Evolutionary conservation across 257 asterid genomes (phyloP), one percentile per base, ranked within the genome.

Genomic region (Pogostemon cablin): DNA sequence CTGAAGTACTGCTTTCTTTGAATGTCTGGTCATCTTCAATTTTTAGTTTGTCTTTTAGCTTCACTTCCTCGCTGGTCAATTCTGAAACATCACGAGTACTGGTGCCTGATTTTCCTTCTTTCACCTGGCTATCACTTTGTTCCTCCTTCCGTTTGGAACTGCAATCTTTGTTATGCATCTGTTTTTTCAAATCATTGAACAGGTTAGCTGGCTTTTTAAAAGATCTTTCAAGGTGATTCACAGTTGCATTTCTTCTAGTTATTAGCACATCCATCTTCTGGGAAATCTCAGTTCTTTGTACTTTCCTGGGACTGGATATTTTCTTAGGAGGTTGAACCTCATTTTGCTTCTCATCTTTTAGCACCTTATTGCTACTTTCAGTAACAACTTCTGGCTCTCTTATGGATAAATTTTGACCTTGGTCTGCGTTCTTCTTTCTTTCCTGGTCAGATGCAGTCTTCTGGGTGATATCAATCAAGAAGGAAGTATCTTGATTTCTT

Each of bases 111-210:
- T 78, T 72, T 59, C 61, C 75, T 66, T 63, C 78, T 39, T 75
- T 69, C 69, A 61, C 78, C 49, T 25, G 71, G 68, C 66, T 49
- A 59, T 56, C 75, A 39, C 70, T 75, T 57, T 57, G 74, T 71
- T 79, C 81, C 58, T 80, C 79, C 60, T 7, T 75, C 74, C 39
- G 75, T 17, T 47, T 62, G 10, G 73, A 47, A 75, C 59, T 69
- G 68, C 62, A 53, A 32, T 61, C 79, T 48, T 74, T 85, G 53
- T 58, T 72, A 9, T 77, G 80, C 71, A 76, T 80, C 76, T 62
- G 78, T 72, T 77, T 89, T 67, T 82, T 75, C 80, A 69, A 75
- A 39, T 79, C 87, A 48, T 73, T 83, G 67, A 75, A 55, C 59
- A 80, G 75, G 74, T 73, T 77, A 49, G 80, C 77, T 38, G 86